Conservation (phyloP, 192 early-diverging fungal species). For the Rhizoclosmatium sp. region DNA sequence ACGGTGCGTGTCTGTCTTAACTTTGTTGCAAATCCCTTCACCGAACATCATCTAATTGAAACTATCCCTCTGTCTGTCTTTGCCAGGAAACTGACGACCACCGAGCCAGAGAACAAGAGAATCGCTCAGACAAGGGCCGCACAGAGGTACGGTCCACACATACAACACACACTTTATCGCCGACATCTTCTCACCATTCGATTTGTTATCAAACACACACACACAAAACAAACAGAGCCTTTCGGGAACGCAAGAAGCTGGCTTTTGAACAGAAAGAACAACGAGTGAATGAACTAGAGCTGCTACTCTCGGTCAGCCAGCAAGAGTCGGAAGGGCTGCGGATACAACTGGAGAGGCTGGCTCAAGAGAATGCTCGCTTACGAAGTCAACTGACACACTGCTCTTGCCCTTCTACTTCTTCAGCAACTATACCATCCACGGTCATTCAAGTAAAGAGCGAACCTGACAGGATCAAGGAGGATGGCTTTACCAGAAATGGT, state of each 20-base stretch:
- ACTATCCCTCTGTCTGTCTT: background rate
- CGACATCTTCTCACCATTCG: background rate
- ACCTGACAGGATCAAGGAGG: background rate
- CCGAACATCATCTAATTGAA: background rate
- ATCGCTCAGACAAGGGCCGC: conserved; percentile 34
- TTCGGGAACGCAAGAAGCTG: conserved; percentile 4
- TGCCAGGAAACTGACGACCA: conserved; percentile 11
- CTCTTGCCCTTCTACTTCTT: background rate
- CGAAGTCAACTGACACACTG: background rate
- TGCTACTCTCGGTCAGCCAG: background rate
- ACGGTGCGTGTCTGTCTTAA: background rate
- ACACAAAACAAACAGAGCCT: background rate
- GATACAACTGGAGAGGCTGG: background rate
- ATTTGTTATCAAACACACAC: background rate
- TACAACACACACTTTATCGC: too few species aligned
- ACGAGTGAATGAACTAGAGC: conserved; percentile 11
- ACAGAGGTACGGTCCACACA: background rate
- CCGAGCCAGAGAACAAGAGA: conserved; percentile 22
- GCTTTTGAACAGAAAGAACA: conserved; percentile 2
- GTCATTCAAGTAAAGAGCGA: background rate
- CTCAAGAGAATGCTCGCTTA: background rate
- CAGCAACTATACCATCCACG: background rate
- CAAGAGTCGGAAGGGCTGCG: background rate
- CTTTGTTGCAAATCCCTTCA: background rate
- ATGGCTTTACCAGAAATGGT: background rate